A percentile compares a stretch with the other conserved stretches of the same genome.
Evolutionary conservation across 2,329 filamentous ascomycete genomes (phyloP).

Genomic region (Calonectria hawksworthii): DNA sequence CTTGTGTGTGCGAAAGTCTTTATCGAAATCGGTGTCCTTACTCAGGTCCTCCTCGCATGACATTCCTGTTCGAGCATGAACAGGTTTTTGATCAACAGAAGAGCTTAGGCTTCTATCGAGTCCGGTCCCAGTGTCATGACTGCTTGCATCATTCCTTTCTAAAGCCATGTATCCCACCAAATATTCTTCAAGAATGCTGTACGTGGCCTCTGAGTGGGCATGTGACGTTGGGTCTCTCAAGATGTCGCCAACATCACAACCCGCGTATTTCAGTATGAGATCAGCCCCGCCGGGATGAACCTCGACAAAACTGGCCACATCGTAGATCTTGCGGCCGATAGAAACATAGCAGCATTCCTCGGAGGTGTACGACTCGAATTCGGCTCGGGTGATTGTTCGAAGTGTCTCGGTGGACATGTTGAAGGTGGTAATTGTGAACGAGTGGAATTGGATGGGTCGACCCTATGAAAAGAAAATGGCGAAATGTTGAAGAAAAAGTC

Average conservation of each 20-base stretch:
- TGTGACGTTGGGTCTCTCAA: slow-evolving; percentile 88
- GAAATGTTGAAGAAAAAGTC: neutral
- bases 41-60: slow-evolving; percentile 88
- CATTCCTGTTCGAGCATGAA: slow-evolving; percentile 84
- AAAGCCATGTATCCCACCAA: slow-evolving; percentile 84
- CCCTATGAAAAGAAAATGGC: neutral
- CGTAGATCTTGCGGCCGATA: slow-evolving; percentile 90
- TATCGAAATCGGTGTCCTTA: slow-evolving; percentile 82
- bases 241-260: slow-evolving; percentile 87
- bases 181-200: slow-evolving; percentile 92
- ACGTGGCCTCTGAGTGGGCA: slow-evolving; percentile 89
- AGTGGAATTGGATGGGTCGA: neutral
- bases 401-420: slow-evolving; percentile 84
- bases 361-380: slow-evolving; percentile 86
- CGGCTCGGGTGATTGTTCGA: slow-evolving; percentile 84
- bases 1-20: slow-evolving; percentile 91
- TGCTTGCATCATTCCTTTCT: slow-evolving; percentile 62
- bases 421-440: slow-evolving; percentile 3
- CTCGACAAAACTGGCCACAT: slow-evolving; percentile 91
- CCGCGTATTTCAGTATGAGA: slow-evolving; percentile 89
- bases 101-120: slow-evolving; percentile 40
- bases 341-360: slow-evolving; percentile 93
- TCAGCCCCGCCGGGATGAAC: slow-evolving; percentile 93
- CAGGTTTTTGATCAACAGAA: slow-evolving; percentile 20
- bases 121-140: slow-evolving; percentile 44